These are phyloP conservation scores for Excoecaria agallocha DNA, from an alignment of 345 rosid genomes.

Conservation along the genomic window DNA sequence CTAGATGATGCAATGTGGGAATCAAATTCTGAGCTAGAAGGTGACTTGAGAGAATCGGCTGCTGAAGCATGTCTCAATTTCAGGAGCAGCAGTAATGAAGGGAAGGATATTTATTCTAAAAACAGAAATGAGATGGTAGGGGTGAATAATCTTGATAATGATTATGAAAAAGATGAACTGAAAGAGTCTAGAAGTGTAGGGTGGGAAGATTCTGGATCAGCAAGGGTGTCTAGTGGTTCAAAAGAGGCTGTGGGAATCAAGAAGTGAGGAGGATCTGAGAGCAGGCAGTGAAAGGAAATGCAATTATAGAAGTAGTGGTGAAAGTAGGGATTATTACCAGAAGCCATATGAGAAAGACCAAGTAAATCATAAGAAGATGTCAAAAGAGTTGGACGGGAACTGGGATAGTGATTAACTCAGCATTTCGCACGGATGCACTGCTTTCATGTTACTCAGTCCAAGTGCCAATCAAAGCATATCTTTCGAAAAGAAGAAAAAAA, in stretches of 20 bases:
- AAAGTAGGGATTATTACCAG: slow-evolving; percentile 27
- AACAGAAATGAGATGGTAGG: slow-evolving; percentile 17
- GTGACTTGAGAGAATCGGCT: slow-evolving; percentile 26
- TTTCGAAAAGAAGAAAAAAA: too few species aligned
- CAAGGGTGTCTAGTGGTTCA: slow-evolving; percentile 30
- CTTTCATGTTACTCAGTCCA: background rate
- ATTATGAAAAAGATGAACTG: slow-evolving; percentile 17
- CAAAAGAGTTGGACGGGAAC: slow-evolving; percentile 48
- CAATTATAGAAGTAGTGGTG: slow-evolving; percentile 1
- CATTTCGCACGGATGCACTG: background rate
- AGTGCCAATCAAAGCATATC: background rate
- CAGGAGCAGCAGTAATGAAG: slow-evolving; percentile 42
- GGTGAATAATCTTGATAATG: slow-evolving; percentile 9
- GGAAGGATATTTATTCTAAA: slow-evolving; percentile 16
- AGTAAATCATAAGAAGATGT: slow-evolving; percentile 23
- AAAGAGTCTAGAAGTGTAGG: slow-evolving; percentile 6
- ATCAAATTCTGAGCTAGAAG: slow-evolving; percentile 46
- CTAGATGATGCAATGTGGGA: slow-evolving; percentile 77
- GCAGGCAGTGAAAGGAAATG: background rate
- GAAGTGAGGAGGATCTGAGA: slow-evolving; percentile 20
- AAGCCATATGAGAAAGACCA: background rate
- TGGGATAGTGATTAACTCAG: slow-evolving; percentile 60
- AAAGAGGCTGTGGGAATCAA: slow-evolving; percentile 32
- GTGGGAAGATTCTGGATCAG: slow-evolving; percentile 23
- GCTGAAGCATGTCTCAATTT: slow-evolving; percentile 21